Base-by-base conservation (phyloP, 495 filamentous ascomycete species). In the Penicillium antarcticum region DNA sequence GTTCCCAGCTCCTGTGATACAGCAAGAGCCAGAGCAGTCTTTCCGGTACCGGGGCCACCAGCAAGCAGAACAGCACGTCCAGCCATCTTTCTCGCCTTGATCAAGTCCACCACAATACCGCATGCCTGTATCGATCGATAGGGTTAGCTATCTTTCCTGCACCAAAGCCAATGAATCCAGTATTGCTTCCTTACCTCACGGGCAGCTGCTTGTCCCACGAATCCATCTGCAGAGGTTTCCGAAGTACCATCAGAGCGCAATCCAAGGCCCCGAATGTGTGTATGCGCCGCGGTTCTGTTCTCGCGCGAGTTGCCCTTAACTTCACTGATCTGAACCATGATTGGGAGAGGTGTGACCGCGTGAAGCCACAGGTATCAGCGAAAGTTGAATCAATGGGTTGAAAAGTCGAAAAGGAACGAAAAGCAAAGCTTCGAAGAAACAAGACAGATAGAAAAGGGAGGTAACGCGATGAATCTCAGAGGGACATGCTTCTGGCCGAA, bases 1-100 rank as follows among this genome's bases (percentile, higher is more conserved):
- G 91, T 94, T 58, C 94, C 94, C 48, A 98, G 82, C 66, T 97
- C 92, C 67, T 96, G 92, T 60, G 87, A 90, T 56, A 98, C 89
- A 38, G 92, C 92, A 42, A 97, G 79, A 18, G 94, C 94, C 46
- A 97, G 83, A 13, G 94, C 94, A 13, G 94, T 98, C 78, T 98
- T 98, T 66, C 94, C 94, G 5, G 94, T 97, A 46, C 92, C 94
- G 12, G 92, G 92, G 62, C 91, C 79, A 60, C 94, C 94, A 40
- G 92, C 92, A 21, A 98, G 83, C 45, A 98, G 72, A 16, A 98
- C 91, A 38, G 92, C 94, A 47, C 94, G 81, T 42, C 94, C 94
- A 16, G 92, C 87, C 94, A 98, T 97, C 79, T 96, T 97, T 73
- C 92, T 92, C 33, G 87, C 84, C 60, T 86, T 87, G 65, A 98